A percentile compares a stretch with the other conserved stretches of the same genome.
Evolutionary conservation across 2,329 filamentous ascomycete species (phyloP).

Genomic region (Metarhizium humberi): DNA sequence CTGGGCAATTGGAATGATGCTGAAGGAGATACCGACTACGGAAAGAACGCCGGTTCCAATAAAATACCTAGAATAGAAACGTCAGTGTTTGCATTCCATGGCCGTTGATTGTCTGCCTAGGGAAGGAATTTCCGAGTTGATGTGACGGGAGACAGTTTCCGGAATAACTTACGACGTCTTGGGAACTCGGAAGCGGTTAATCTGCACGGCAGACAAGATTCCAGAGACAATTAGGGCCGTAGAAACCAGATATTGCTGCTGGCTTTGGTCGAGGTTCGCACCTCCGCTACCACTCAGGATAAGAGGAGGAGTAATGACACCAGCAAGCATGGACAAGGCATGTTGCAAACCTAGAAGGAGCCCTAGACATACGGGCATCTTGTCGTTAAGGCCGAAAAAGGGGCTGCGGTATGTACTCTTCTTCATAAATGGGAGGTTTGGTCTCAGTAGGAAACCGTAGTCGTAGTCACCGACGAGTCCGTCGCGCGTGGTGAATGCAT

Average conservation of each 20-base stretch:
- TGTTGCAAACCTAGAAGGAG: conserved; percentile 73
- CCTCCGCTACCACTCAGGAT: conserved; percentile 54
- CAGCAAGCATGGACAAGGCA: conserved; percentile 65
- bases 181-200: conserved; percentile 65
- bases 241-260: conserved; percentile 71
- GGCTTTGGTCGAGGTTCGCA: conserved; percentile 50
- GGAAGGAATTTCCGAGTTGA: background rate
- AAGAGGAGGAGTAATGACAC: conserved; percentile 70
- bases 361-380: conserved; percentile 65
- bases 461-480: conserved; percentile 81
- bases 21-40: conserved; percentile 53
- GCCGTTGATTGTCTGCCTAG: background rate
- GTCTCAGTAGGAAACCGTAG: conserved; percentile 80
- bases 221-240: conserved; percentile 72
- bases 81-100: background rate
- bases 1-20: conserved; percentile 33
- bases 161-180: conserved; percentile 42
- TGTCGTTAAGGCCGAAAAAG: conserved; percentile 77
- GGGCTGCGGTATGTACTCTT: conserved; percentile 44
- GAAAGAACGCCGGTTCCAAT: conserved; percentile 73
- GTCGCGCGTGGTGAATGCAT: conserved; percentile 47
- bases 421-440: conserved; percentile 74
- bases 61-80: conserved; percentile 46
- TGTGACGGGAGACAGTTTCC: background rate
- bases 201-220: conserved; percentile 65